A percentile compares a stretch with the other conserved stretches of the same genome.
These are phyloP conservation scores for Orbilia blumenaviensis DNA, from an alignment of 2,329 filamentous ascomycete species.

Conservation along the genomic window DNA sequence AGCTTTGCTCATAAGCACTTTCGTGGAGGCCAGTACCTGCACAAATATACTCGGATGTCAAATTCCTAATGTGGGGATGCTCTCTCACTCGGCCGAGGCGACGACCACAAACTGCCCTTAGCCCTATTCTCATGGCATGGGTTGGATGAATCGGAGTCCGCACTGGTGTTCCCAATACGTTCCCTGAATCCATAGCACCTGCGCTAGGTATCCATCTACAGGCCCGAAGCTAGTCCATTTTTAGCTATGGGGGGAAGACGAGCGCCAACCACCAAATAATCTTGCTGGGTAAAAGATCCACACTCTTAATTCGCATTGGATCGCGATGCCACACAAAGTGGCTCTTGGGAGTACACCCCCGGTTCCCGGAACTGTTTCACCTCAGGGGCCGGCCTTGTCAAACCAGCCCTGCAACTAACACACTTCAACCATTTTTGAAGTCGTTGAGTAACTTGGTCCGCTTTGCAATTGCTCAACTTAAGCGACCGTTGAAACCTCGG, in stretches of 20 bases:
- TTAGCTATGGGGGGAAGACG: background rate
- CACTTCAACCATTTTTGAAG: conserved; percentile 4
- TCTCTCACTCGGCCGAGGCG: background rate
- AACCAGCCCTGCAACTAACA: conserved; percentile 4
- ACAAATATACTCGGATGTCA: too few species aligned
- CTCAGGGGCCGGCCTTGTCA: conserved; percentile 7
- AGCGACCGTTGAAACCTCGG: conserved; percentile 6
- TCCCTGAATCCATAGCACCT: conserved; percentile 25
- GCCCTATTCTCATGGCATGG: too few species aligned
- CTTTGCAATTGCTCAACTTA: too few species aligned
- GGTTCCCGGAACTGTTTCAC: conserved; percentile 27
- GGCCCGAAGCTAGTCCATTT: conserved; percentile 38
- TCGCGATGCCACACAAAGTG: conserved; percentile 1
- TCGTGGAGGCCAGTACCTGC: too few species aligned
- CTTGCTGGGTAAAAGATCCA: conserved; percentile 4
- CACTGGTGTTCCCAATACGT: background rate
- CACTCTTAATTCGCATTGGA: conserved; percentile 14
- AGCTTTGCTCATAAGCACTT: too few species aligned
- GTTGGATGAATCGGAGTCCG: background rate
- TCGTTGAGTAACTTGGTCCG: background rate
- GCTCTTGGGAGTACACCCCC: conserved; percentile 6
- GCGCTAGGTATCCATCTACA: conserved; percentile 32
- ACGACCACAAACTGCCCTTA: background rate
- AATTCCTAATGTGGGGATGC: too few species aligned
- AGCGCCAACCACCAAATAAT: conserved; percentile 21